Evolutionary conservation across 2,329 filamentous ascomycete genomes (phyloP), one percentile per base, ranked within the genome.

Genomic region (Claviceps arundinis): DNA sequence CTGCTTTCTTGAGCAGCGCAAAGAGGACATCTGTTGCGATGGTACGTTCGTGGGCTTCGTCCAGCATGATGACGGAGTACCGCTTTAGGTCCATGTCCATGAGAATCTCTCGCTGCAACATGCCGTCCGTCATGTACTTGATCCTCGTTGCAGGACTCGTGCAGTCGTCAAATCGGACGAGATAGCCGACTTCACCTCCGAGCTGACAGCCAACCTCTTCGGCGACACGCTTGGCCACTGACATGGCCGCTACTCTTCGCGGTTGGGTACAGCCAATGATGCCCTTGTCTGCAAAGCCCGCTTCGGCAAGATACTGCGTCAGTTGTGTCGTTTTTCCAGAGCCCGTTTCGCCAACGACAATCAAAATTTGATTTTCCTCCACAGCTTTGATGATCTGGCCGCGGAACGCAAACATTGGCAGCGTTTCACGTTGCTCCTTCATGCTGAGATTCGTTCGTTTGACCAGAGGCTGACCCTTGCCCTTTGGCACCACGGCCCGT

Each of bases 111-210:
- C 93, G 81, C 70, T 96, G 84, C 65, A 98, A 79, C 87, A 97
- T 97, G 68, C 93, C 93, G 62, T 98, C 93, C 16, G 93, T 98
- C 91, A 98, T 96, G 72, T 98, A 98, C 72, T 98, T 98, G 73
- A 98, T 95, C 63, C 84, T 88, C 1, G 93, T 98, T 17, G 84
- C 78, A 2, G 88, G 82, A 57, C 84, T 87, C 0, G 91, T 96
- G 65, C 84, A 87, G 69, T 98, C 93, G 64, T 98, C 93, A 64
- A 98, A 98, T 65, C 93, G 88, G 64, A 98, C 95, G 7, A 87
- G 95, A 66, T 98, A 98, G 51, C 93, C 93, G 56, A 98, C 91
- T 65, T 96, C 90, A 52, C 90, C 82, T 37, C 93, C 93, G 13
- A 97, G 77, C 57, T 84, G 78, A 60, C 91, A 96, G 16, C 93